Percentiles rank a stretch among this genome's conserved stretches.
These are phyloP conservation scores for Ogataea corticis DNA, from an alignment of 805 yeast species.

Conservation along the genomic window DNA sequence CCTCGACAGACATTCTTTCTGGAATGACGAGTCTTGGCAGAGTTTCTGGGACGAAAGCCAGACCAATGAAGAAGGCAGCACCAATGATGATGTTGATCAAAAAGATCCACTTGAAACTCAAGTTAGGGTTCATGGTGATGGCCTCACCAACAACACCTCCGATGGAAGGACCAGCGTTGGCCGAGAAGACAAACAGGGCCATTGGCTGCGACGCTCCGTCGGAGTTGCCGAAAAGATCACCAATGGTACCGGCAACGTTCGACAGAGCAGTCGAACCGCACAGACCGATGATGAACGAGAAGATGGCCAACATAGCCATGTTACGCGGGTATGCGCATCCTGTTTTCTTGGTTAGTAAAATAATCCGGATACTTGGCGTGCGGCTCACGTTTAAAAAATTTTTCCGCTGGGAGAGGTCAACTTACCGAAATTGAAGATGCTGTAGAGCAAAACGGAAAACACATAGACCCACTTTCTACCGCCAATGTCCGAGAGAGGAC, in stretches of 20 bases:
- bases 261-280: conserved; percentile 36
- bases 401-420: background rate
- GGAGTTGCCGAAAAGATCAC: conserved; percentile 36
- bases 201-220: conserved; percentile 39
- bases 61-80: conserved; percentile 23
- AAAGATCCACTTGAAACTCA: conserved; percentile 37
- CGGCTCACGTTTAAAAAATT: conserved; percentile 4
- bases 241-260: conserved; percentile 39
- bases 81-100: conserved; percentile 36
- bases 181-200: conserved; percentile 36
- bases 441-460: conserved; percentile 29
- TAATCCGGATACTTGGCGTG: too few relatives aligned
- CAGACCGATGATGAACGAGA: conserved; percentile 34
- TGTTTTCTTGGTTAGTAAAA: conserved; percentile 5
- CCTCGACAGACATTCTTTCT: conserved; percentile 31
- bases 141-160: conserved; percentile 41
- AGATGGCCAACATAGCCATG: conserved; percentile 36
- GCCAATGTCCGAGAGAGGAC: conserved; percentile 38
- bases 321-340: conserved; percentile 35
- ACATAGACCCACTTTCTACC: conserved; percentile 41
- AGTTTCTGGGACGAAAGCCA: conserved; percentile 36
- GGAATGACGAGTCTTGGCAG: conserved; percentile 37
- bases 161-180: conserved; percentile 38
- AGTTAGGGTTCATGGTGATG: conserved; percentile 28
- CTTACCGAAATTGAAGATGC: conserved; percentile 34